A percentile compares a stretch with the other conserved stretches of the same genome.
Evolutionary conservation across 2,329 filamentous ascomycete genomes (phyloP).

Genomic region (Cordyceps tenuipes): DNA sequence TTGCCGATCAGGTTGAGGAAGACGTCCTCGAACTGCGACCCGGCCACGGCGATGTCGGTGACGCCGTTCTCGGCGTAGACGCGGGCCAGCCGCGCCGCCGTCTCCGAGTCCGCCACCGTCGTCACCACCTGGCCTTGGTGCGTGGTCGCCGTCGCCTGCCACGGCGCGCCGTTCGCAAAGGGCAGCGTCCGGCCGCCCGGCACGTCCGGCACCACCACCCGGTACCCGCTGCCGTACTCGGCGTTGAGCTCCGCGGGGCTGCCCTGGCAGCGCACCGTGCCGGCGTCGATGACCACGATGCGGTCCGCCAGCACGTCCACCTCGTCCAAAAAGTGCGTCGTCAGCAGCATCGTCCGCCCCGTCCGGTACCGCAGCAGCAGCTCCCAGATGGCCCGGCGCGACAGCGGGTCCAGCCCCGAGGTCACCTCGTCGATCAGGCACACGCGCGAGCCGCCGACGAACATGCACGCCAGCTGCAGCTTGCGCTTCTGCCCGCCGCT

Average conservation of each 20-base stretch:
- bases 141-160: neutral
- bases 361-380: constrained; percentile 57
- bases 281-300: constrained; percentile 57
- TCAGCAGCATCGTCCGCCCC: constrained; percentile 55
- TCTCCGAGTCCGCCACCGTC: constrained; percentile 34
- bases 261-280: constrained; percentile 52
- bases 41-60: constrained; percentile 23
- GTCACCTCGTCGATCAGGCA: constrained; percentile 63
- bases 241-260: constrained; percentile 58
- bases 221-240: constrained; percentile 54
- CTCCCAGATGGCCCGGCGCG: constrained; percentile 60
- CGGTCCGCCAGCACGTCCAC: constrained; percentile 61
- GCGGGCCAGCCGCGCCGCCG: constrained; percentile 19
- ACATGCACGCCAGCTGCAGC: constrained; percentile 49
- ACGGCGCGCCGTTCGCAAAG: neutral
- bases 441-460: constrained; percentile 58
- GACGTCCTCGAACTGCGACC: constrained; percentile 26
- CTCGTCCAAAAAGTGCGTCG: constrained; percentile 66
- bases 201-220: constrained; percentile 34
- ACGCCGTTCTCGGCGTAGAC: constrained; percentile 43
- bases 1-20: constrained; percentile 23
- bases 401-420: constrained; percentile 58
- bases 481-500: constrained; percentile 7
- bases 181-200: neutral
- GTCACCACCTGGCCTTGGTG: constrained; percentile 44